Conservation (phyloP, 2,329 filamentous ascomycete species). For the Aureobasidium sp. region DNA sequence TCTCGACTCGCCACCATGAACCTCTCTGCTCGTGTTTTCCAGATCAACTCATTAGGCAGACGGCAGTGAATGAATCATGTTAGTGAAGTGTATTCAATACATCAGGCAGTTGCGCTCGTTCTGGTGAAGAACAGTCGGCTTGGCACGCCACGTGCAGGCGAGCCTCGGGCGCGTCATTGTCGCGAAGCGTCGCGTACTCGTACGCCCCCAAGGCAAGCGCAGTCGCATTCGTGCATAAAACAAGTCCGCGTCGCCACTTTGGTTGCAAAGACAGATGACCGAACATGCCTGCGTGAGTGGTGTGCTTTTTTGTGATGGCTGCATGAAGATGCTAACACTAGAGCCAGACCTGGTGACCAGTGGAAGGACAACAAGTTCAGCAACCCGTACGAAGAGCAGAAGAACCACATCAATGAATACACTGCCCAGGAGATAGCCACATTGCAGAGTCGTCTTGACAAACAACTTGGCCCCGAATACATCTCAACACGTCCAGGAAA, state of each 20-base stretch:
- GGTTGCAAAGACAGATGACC: slow-evolving; percentile 12
- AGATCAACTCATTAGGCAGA: not conserved
- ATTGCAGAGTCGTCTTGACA: slow-evolving; percentile 76
- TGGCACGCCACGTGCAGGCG: not conserved
- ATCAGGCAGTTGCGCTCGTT: slow-evolving; percentile 8
- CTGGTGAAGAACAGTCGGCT: not conserved
- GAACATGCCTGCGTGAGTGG: slow-evolving; percentile 18
- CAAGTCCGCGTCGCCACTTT: slow-evolving; percentile 7
- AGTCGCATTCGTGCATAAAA: not conserved
- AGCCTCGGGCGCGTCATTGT: slow-evolving; percentile 1
- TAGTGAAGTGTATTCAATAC: not conserved
- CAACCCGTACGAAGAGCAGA: slow-evolving; percentile 75
- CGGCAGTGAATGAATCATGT: not conserved
- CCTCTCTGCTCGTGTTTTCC: not conserved
- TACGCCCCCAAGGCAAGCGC: slow-evolving; percentile 1
- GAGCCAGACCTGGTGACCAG: slow-evolving; percentile 28
- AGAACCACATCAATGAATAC: slow-evolving; percentile 65
- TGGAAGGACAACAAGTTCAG: slow-evolving; percentile 32
- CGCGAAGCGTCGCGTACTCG: slow-evolving; percentile 7
- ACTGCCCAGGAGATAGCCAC: slow-evolving; percentile 87
- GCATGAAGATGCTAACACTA: not conserved
- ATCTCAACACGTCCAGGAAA: slow-evolving; percentile 80
- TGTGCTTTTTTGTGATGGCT: not conserved
- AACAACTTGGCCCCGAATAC: slow-evolving; percentile 91
- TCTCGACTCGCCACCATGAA: not conserved